Evolutionary conservation across 2,329 filamentous ascomycete species (phyloP).

Genomic region (Pezicula radicicola): DNA sequence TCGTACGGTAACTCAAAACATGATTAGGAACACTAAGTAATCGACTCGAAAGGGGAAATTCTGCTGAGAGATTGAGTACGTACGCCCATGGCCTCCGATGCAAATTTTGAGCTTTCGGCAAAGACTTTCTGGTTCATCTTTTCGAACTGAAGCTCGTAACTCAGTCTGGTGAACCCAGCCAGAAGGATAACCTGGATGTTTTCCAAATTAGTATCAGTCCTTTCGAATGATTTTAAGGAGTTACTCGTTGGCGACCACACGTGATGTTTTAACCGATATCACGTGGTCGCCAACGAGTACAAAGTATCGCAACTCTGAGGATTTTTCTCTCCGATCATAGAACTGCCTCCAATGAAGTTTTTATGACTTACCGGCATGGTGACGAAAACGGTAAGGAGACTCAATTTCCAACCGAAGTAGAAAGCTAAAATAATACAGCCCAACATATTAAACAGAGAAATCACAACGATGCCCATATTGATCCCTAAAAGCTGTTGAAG

Average conservation of each 20-base stretch:
- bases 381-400: slow-evolving; percentile 63
- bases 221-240: too few species aligned
- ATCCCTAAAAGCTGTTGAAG: slow-evolving; percentile 47
- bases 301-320: too few species aligned
- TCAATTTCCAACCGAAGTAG: slow-evolving; percentile 73
- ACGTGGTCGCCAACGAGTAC: too few species aligned
- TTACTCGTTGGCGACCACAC: too few species aligned
- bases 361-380: slow-evolving; percentile 46
- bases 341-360: slow-evolving; percentile 18
- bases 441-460: slow-evolving; percentile 62
- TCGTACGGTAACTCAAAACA: too few species aligned
- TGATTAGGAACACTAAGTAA: too few species aligned
- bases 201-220: too few species aligned
- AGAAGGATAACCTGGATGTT: too few species aligned
- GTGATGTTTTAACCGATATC: too few species aligned
- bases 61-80: too few species aligned
- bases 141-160: slow-evolving; percentile 55
- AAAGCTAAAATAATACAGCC: slow-evolving; percentile 67
- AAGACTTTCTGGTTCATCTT: slow-evolving; percentile 55
- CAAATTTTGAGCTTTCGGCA: slow-evolving; percentile 59
- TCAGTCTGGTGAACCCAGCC: slow-evolving; percentile 43
- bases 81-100: slow-evolving; percentile 58
- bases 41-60: too few species aligned
- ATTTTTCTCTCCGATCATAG: too few species aligned
- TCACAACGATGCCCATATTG: slow-evolving; percentile 51